Base-by-base conservation (phyloP, 768 basidiomycete genomes). In the Boletus subcaerulescens region DNA sequence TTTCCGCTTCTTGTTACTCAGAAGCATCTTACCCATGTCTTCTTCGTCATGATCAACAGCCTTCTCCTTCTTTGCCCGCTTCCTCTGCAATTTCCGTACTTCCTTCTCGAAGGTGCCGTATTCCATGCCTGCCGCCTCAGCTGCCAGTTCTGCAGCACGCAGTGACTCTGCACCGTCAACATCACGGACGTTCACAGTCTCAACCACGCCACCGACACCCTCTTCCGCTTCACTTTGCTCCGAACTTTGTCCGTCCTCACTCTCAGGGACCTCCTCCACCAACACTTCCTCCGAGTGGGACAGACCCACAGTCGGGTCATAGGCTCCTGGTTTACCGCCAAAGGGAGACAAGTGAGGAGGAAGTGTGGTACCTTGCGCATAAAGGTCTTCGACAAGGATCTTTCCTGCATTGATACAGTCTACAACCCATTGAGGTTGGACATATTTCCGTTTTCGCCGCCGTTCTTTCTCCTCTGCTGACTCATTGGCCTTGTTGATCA, bases 331-430 rank as follows among this genome's bases (percentile, higher is more conserved):
- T 41, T 75, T 81, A 63, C 89, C 91, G 45, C 90, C 93, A 71
- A 98, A 99, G 14, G 97, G 97, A 72, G 92, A 95, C 50, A 99
- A 71, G 75, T 99, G 97, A 26, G 97, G 94, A 3, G 97, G 97
- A 32, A 98, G 81, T 3, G 82, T 81, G 59, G 83, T 82, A 3
- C 94, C 97, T 65, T 93, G 94, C 22, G 77, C 79, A 67, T 98
- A 98, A 26, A 80, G 78, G 56, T 90, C 94, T 63, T 94, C 91
- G 1, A 92, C 80, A 29, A 98, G 78, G 55, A 96, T 80, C 69
- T 82, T 90, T 11, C 87, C 86, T 9, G 84, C 81, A 69, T 99
- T 99, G 68, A 97, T 85, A 70, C 91, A 97, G 69, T 99, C 97
- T 35, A 93, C 91, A 32, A 97, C 81, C 97, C 97, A 98, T 71